Evolutionary conservation across 2,329 filamentous ascomycete species (phyloP), one percentile per base, ranked within the genome.

Genomic region (Lasiodiplodia sp.): DNA sequence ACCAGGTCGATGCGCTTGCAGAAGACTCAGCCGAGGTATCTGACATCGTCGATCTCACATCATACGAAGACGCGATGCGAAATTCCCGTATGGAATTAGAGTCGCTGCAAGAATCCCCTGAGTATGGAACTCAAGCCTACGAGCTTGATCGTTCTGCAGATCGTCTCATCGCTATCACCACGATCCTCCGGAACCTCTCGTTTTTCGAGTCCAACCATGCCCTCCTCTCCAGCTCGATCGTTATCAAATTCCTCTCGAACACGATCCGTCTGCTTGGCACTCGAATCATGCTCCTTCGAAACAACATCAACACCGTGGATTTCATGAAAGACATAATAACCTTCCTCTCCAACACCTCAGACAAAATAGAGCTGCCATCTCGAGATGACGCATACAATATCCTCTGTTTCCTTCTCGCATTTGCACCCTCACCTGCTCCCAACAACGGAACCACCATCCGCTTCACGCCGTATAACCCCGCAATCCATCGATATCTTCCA

Each of bases 321-420:
- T 95, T 98, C 75, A 97, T 97, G 92, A 99, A 99, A 81, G 96
- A 99, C 78, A 85, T 94, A 37, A 88, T 98, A 69, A 91, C 93
- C 18, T 89, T 97, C 72, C 84, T 99, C 67, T 97, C 95, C 68
- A 98, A 99, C 78, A 88, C 96, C 58, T 90, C 94, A 8, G 89
- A 92, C 57, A 87, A 88, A 11, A 87, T 98, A 65, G 91, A 95
- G 75, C 84, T 99, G 49, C 91, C 94, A 1, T 91, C 91, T 23
- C 90, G 92, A 71, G 94, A 98, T 76, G 94, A 98, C 77, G 94
- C 94, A 0, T 84, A 93, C 49, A 93, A 92, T 74, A 85, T 98
- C 7, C 83, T 99, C 49, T 91, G 97, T 76, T 97, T 99, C 78
- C 84, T 99, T 34, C 84, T 98, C 63, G 89, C 95, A 2, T 99